Conservation (phyloP, 176 grass and related monocot species). For the Hsuehochloa calcarea region DNA sequence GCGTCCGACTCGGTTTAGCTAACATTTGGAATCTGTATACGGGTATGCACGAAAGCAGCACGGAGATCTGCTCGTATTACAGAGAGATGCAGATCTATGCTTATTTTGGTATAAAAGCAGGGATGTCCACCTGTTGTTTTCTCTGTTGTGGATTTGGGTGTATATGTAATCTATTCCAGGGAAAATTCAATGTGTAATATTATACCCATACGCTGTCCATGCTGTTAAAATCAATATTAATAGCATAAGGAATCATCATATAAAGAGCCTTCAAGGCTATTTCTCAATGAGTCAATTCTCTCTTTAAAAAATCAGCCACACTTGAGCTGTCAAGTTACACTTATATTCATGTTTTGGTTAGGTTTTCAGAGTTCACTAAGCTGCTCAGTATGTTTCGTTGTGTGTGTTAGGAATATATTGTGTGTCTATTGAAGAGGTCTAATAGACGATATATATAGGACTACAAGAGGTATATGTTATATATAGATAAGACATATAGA, state of each 20-base stretch:
- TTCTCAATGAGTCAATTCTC: too few species aligned
- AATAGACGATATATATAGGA: too few species aligned
- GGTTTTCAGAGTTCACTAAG: too few species aligned
- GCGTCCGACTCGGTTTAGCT: slow-evolving; percentile 11
- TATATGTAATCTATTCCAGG: slow-evolving; percentile 44
- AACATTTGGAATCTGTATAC: slow-evolving; percentile 22
- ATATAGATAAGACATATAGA: too few species aligned
- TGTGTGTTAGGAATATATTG: too few species aligned
- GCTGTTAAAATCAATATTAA: neutral
- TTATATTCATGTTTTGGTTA: too few species aligned
- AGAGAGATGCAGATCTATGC: slow-evolving; percentile 1
- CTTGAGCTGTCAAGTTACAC: too few species aligned
- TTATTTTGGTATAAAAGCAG: neutral
- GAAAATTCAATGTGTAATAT: neutral
- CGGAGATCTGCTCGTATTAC: slow-evolving; percentile 8
- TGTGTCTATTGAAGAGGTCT: too few species aligned
- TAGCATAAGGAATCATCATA: neutral
- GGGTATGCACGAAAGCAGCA: neutral
- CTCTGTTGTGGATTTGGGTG: slow-evolving; percentile 28
- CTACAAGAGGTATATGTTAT: too few species aligned
- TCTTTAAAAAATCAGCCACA: too few species aligned
- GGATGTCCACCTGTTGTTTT: slow-evolving; percentile 15
- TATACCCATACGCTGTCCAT: neutral
- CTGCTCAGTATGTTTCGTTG: too few species aligned
- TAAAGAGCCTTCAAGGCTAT: neutral